Base-by-base conservation (phyloP, 345 rosid species). In the Salix purpurea region DNA sequence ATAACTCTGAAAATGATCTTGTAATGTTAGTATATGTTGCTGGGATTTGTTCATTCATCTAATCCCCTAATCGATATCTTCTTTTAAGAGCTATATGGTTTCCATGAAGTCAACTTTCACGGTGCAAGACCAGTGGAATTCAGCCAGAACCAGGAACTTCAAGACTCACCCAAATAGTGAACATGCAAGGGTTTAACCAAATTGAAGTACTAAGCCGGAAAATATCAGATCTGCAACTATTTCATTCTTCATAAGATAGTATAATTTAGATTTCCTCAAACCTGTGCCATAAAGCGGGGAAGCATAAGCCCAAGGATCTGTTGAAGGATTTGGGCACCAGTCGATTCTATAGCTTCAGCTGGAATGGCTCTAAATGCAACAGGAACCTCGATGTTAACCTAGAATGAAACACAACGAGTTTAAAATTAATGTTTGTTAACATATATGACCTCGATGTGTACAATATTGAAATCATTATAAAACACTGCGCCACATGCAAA, bases 241-340 rank as follows among this genome's bases (percentile, higher is more conserved):
- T 24, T 71, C 70, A 40, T 78, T 52, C 36, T 71, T 78, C 30
- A 68, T 67, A 54, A 67, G 70, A 15, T 65, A 69, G 67, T 34
- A 64, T 32, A 23, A 68, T 23, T 70, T 60, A 34, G 19, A 62
- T 67, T 65, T 77, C 26, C 69, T 67, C 89, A 71, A 84, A 95
- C 99, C 97, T 95, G 94, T 34, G 90, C 89, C 92, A 91, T 89
- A 79, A 95, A 91, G 75, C 97, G 96, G 0, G 99, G 99, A 80
- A 95, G 93, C 96, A 90, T 93, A 44, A 92, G 84, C 74, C 79
- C 86, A 67, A 94, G 90, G 80, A 91, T 87, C 77, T 94, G 98
- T 39, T 88, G 89, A 58, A 94, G 97, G 78, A 94, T 86, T 80
- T 87, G 92, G 30, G 91, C 82, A 79, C 98, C 98, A 37, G 91